Evolutionary conservation across 352 stramenopile species (phyloP).

Genomic region (Pythium monospermum): DNA sequence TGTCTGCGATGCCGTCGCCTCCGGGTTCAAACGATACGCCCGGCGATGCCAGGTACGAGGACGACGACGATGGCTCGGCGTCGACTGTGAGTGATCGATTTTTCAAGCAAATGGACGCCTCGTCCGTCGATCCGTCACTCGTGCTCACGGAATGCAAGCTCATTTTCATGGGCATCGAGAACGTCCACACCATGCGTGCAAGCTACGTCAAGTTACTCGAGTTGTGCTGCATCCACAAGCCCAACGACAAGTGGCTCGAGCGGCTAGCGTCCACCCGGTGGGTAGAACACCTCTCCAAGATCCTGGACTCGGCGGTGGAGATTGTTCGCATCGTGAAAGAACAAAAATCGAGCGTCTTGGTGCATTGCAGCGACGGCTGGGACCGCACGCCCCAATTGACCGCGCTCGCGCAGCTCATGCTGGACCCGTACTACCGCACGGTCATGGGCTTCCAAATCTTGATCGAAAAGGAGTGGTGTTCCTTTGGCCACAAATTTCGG

Average conservation of each 20-base stretch:
- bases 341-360: constrained; percentile 90
- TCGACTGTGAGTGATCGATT: constrained; percentile 20
- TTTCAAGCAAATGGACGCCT: constrained; percentile 7
- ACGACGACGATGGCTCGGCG: constrained; percentile 20
- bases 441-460: constrained; percentile 80
- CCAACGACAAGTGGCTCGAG: constrained; percentile 77
- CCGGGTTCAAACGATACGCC: constrained; percentile 1
- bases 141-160: constrained; percentile 80
- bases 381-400: constrained; percentile 91
- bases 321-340: constrained; percentile 77
- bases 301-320: constrained; percentile 78
- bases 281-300: constrained; percentile 74
- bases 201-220: constrained; percentile 76
- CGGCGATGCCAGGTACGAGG: constrained; percentile 8
- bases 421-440: constrained; percentile 90
- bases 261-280: constrained; percentile 66
- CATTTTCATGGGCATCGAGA: constrained; percentile 90
- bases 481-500: constrained; percentile 87
- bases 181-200: constrained; percentile 91
- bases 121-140: constrained; percentile 26
- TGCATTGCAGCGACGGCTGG: constrained; percentile 99
- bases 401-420: constrained; percentile 75
- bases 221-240: constrained; percentile 57
- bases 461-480: constrained; percentile 89
- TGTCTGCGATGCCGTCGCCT: constrained; percentile 19